phyloP scores from a whole-genome alignment of 1,139 yeast species.

The Geotrichum cucujoidarum region DNA sequence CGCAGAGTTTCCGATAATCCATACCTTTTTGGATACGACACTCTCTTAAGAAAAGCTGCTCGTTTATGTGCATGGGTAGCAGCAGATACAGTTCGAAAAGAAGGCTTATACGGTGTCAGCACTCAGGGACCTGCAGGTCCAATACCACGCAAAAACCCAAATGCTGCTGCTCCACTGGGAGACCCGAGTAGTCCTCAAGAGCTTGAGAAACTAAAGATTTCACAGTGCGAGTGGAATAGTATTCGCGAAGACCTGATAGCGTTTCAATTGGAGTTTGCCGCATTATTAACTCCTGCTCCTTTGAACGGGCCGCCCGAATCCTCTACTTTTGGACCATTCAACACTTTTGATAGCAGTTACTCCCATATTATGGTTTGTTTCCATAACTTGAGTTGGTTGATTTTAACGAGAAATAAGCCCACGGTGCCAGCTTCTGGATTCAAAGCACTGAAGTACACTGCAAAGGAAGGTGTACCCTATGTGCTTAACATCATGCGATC shows the following conservation, averaged over 20 bases:
- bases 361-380: conserved; percentile 1
- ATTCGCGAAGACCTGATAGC: not conserved
- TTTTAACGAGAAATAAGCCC: conserved; percentile 8
- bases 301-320: conserved; percentile 3
- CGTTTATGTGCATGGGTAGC: conserved; percentile 4
- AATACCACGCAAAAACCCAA: not conserved
- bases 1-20: conserved; percentile 1
- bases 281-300: not conserved
- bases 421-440: conserved; percentile 9
- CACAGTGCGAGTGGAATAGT: conserved; percentile 1
- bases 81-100: conserved; percentile 8
- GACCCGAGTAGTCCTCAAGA: not conserved
- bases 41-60: not conserved
- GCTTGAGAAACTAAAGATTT: not conserved
- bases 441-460: conserved; percentile 6
- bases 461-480: conserved; percentile 6
- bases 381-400: conserved; percentile 6
- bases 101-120: not conserved
- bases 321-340: conserved; percentile 6
- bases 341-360: not conserved
- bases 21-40: conserved; percentile 4
- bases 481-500: conserved; percentile 3
- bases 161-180: too few species aligned
- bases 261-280: not conserved
- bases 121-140: not conserved